Conservation (phyloP, 306 rosid genomes). For the Acacia melanoxylon region DNA sequence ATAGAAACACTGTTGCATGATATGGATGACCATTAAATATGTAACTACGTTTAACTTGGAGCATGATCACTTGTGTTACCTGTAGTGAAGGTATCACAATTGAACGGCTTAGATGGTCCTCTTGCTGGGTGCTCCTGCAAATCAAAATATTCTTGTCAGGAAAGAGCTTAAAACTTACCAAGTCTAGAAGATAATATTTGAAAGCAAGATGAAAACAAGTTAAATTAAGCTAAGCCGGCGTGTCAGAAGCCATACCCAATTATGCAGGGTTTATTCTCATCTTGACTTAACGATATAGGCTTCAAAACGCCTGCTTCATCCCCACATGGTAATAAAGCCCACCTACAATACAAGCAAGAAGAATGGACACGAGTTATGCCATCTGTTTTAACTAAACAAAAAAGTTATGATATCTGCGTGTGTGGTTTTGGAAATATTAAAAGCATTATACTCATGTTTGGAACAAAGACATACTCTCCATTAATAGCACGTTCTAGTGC, state of each 20-base stretch:
- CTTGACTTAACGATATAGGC: constrained; percentile 60
- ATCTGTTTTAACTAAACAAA: neutral
- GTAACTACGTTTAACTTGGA: neutral
- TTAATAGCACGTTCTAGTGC: constrained; percentile 86
- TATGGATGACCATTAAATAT: constrained; percentile 6
- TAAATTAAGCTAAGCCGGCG: constrained; percentile 1
- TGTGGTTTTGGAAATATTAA: constrained; percentile 1
- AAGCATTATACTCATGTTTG: constrained; percentile 12
- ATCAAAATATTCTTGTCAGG: constrained; percentile 20
- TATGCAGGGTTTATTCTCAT: constrained; percentile 57
- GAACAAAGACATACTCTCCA: constrained; percentile 71
- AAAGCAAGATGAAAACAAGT: neutral
- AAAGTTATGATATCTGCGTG: neutral
- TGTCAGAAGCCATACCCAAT: constrained; percentile 60
- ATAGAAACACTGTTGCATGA: constrained; percentile 12
- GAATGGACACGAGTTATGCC: constrained; percentile 1
- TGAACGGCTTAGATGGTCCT: constrained; percentile 46
- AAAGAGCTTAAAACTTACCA: neutral
- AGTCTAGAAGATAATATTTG: neutral
- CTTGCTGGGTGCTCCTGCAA: constrained; percentile 52
- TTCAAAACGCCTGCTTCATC: constrained; percentile 44
- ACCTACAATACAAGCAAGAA: constrained; percentile 46
- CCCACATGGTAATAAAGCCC: constrained; percentile 75
- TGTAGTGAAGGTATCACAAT: constrained; percentile 56
- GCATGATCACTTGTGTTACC: constrained; percentile 48